Percentiles rank a stretch among this genome's conserved stretches.
Conservation (phyloP, 345 rosid genomes). For the Moringa oleifera region DNA sequence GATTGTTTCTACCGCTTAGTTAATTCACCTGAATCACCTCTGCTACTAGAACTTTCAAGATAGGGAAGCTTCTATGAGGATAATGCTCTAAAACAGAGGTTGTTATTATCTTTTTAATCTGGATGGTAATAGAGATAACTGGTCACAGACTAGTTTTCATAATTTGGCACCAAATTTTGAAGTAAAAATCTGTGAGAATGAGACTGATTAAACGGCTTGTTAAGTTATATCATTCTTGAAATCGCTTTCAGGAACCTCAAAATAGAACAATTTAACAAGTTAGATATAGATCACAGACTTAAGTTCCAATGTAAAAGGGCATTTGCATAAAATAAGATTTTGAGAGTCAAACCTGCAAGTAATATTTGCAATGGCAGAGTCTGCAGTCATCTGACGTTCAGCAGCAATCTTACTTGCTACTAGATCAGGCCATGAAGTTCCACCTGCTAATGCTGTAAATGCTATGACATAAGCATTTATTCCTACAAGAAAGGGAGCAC, state of each 20-base stretch:
- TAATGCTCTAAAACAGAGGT: neutral
- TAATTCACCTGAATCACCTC: too few species aligned
- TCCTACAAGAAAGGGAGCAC: constrained; percentile 36
- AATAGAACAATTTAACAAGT: neutral
- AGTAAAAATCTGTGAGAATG: too few species aligned
- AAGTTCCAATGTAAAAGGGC: neutral
- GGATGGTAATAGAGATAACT: neutral
- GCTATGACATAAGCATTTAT: constrained; percentile 91
- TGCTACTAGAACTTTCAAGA: too few species aligned
- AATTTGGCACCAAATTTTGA: neutral
- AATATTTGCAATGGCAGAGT: constrained; percentile 96
- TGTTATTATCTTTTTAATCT: neutral
- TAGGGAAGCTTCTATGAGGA: neutral
- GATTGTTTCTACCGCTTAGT: too few species aligned
- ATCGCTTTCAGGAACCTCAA: constrained; percentile 1
- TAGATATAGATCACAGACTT: neutral
- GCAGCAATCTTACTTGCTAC: constrained; percentile 98
- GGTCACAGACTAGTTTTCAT: neutral
- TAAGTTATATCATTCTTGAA: neutral
- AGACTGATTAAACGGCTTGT: too few species aligned
- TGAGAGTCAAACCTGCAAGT: constrained; percentile 66
- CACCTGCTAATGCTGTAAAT: constrained; percentile 85
- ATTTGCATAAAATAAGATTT: neutral
- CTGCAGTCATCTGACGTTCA: constrained; percentile 87
- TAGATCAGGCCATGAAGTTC: constrained; percentile 97